Conservation (phyloP, 2,329 filamentous ascomycete species). For the Colletotrichum tamarilloi region DNA sequence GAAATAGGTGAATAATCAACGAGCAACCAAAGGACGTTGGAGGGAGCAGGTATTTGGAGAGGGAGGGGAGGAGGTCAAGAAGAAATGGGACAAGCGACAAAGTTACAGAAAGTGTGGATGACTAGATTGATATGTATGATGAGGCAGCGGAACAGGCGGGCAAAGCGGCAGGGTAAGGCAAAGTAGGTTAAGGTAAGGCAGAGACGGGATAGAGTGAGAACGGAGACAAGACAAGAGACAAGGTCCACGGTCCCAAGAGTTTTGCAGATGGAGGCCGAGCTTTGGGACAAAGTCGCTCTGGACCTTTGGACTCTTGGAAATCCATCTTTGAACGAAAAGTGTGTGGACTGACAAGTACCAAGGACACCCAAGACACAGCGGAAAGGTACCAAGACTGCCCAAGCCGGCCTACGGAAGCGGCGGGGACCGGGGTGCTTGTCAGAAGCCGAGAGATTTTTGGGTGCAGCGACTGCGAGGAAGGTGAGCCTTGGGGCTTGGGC, state of each 20-base stretch:
- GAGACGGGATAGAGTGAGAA: slow-evolving; percentile 21
- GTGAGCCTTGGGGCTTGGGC: neutral
- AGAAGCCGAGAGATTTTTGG: slow-evolving; percentile 29
- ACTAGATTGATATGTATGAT: slow-evolving; percentile 35
- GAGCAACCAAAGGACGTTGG: neutral
- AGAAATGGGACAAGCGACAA: slow-evolving; percentile 22
- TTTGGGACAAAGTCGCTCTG: neutral
- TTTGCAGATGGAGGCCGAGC: slow-evolving; percentile 8
- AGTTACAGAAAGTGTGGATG: slow-evolving; percentile 32
- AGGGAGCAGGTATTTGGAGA: neutral
- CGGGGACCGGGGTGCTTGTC: slow-evolving; percentile 36
- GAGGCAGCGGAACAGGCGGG: slow-evolving; percentile 27
- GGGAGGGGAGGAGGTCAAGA: slow-evolving; percentile 29
- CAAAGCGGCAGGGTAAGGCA: slow-evolving; percentile 17
- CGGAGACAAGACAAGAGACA: slow-evolving; percentile 11
- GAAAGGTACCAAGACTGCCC: slow-evolving; percentile 30
- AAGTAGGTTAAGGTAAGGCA: slow-evolving; percentile 36
- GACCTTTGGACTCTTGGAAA: slow-evolving; percentile 2
- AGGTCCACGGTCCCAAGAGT: slow-evolving; percentile 23
- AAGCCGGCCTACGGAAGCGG: slow-evolving; percentile 35
- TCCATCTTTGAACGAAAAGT: neutral
- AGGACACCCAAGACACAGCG: slow-evolving; percentile 12
- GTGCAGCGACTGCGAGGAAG: neutral
- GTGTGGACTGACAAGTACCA: slow-evolving; percentile 9
- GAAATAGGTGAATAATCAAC: neutral